phyloP scores from a whole-genome alignment of 495 filamentous ascomycete species.

The Poronia punctata region DNA sequence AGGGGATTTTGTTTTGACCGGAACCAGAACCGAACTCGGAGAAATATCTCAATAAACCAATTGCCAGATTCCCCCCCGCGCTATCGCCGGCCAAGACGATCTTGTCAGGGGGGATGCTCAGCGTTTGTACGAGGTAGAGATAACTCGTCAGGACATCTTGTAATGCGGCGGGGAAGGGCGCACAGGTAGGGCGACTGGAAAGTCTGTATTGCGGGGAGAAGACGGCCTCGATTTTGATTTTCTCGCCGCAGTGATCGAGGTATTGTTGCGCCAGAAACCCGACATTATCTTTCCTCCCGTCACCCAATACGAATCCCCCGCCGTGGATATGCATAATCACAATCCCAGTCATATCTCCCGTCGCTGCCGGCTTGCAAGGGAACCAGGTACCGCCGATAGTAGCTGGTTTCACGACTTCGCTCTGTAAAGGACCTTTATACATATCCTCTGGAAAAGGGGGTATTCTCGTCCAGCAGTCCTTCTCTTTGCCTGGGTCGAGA shows the following conservation, averaged over 20 bases:
- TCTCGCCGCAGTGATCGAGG: constrained; percentile 11
- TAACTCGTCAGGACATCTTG: constrained; percentile 41
- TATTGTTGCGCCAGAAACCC: constrained; percentile 22
- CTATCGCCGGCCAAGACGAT: constrained; percentile 24
- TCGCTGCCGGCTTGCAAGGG: constrained; percentile 3
- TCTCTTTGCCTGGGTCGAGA: constrained; percentile 8
- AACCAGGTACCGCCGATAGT: constrained; percentile 10
- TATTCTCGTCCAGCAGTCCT: constrained; percentile 7
- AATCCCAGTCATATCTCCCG: neutral
- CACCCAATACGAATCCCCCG: constrained; percentile 37
- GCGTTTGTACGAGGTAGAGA: constrained; percentile 28
- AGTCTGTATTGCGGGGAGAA: constrained; percentile 36
- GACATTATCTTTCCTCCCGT: constrained; percentile 11
- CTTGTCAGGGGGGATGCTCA: constrained; percentile 22
- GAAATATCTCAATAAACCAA: constrained; percentile 35
- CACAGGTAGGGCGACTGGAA: constrained; percentile 16
- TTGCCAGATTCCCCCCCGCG: constrained; percentile 23
- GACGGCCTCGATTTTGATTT: constrained; percentile 16
- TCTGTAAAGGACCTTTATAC: constrained; percentile 7
- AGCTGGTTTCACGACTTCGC: constrained; percentile 4
- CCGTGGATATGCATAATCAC: constrained; percentile 31
- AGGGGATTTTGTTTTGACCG: constrained; percentile 4
- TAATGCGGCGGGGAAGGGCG: constrained; percentile 38
- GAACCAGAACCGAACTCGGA: constrained; percentile 5
- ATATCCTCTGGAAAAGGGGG: constrained; percentile 5